These are phyloP conservation scores for Yarrowia sp. DNA, from an alignment of 805 yeast species.

Conservation along the genomic window DNA sequence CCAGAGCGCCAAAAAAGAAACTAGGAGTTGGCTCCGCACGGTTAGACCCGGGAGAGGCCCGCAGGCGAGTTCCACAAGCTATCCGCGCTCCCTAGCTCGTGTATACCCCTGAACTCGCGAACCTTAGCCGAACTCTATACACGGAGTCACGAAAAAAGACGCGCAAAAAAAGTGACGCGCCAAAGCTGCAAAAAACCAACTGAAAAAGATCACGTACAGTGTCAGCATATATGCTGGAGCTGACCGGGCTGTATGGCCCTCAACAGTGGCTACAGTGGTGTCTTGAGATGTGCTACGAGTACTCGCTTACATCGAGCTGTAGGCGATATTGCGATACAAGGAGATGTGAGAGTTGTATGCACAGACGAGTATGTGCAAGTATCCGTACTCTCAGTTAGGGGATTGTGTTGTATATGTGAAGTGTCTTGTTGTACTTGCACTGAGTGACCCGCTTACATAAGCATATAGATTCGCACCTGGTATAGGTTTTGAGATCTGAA, in stretches of 20 bases:
- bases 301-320: neutral
- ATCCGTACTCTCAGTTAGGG: too few relatives aligned
- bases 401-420: too few relatives aligned
- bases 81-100: neutral
- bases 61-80: neutral
- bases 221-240: neutral
- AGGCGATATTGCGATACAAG: neutral
- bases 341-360: too few relatives aligned
- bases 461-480: too few relatives aligned
- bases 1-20: too few relatives aligned
- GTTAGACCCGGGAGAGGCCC: neutral
- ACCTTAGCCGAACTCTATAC: neutral
- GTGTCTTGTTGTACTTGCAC: too few relatives aligned
- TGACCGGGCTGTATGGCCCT: neutral
- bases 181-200: conserved; percentile 13
- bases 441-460: too few relatives aligned
- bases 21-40: neutral
- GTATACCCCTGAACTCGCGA: conserved; percentile 11
- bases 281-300: too few relatives aligned
- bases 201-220: conserved; percentile 9
- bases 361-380: too few relatives aligned
- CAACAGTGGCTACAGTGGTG: neutral
- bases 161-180: neutral
- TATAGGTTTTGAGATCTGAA: too few relatives aligned
- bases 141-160: conserved; percentile 20